Evolutionary conservation across 1,139 yeast species (phyloP).

Genomic region (Diutina sp.): DNA sequence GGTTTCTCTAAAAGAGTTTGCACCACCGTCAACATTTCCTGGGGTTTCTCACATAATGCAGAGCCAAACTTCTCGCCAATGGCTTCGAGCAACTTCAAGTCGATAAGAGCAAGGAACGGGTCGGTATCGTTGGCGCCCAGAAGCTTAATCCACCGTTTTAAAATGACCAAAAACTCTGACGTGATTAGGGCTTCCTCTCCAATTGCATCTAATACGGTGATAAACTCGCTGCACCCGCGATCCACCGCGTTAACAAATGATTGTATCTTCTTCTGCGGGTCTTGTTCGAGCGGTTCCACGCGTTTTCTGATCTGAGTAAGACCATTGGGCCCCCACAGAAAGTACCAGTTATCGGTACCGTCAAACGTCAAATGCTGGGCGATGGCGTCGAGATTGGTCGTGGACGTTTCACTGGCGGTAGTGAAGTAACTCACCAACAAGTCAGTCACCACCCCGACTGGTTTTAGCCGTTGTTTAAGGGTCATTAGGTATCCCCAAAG

Average conservation of each 20-base stretch:
- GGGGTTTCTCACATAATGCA: slow-evolving; percentile 47
- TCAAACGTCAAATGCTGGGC: slow-evolving; percentile 31
- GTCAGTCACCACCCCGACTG: slow-evolving; percentile 29
- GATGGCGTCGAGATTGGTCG: slow-evolving; percentile 9
- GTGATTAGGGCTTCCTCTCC: slow-evolving; percentile 22
- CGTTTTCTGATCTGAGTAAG: slow-evolving; percentile 35
- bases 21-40: slow-evolving; percentile 44
- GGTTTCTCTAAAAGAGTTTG: slow-evolving; percentile 26
- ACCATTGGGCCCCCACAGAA: slow-evolving; percentile 37
- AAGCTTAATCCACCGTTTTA: slow-evolving; percentile 46
- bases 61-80: slow-evolving; percentile 51
- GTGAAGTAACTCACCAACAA: slow-evolving; percentile 37
- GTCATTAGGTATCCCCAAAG: slow-evolving; percentile 56
- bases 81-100: slow-evolving; percentile 52
- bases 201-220: slow-evolving; percentile 34
- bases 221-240: slow-evolving; percentile 29
- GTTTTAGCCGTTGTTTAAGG: slow-evolving; percentile 24
- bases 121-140: slow-evolving; percentile 12
- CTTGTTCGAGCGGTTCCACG: slow-evolving; percentile 2
- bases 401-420: slow-evolving; percentile 14
- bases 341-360: slow-evolving; percentile 39
- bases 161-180: slow-evolving; percentile 28
- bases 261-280: slow-evolving; percentile 8
- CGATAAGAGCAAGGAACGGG: slow-evolving; percentile 45
- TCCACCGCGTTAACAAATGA: slow-evolving; percentile 38